phyloP scores from a whole-genome alignment of 176 grass and related monocot genomes.

The Oryza meridionalis region DNA sequence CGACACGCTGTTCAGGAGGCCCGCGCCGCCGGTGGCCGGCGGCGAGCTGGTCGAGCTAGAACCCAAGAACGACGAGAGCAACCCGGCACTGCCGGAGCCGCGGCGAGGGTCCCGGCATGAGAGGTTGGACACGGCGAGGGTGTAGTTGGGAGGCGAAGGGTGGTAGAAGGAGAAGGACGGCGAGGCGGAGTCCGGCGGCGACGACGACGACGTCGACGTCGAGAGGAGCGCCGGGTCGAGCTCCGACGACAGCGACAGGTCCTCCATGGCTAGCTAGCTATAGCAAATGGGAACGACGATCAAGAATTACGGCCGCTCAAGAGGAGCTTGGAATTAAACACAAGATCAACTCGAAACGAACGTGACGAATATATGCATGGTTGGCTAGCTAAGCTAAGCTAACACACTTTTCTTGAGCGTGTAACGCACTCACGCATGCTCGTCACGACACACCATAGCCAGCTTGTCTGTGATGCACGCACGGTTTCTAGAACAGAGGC shows the following conservation, averaged over 20 bases:
- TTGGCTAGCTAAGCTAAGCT: not conserved
- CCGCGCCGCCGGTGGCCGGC: not conserved
- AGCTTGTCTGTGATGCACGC: not conserved
- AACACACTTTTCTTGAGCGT: conserved; percentile 25
- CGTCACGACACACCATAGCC: not conserved
- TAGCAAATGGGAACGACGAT: not conserved
- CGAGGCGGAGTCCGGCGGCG: conserved; percentile 66
- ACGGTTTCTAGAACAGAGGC: conserved; percentile 11
- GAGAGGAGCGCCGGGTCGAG: conserved; percentile 67
- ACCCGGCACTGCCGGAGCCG: not conserved
- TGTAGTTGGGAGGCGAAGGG: conserved; percentile 56
- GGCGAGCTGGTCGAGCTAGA: not conserved
- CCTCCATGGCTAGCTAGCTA: conserved; percentile 55
- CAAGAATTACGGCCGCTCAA: not conserved
- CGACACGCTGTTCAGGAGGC: conserved; percentile 68
- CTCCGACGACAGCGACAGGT: conserved; percentile 65
- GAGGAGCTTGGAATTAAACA: not conserved
- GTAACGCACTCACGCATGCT: conserved; percentile 24
- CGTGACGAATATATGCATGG: not conserved
- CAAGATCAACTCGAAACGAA: not conserved
- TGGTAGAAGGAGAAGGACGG: conserved; percentile 79
- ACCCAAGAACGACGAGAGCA: conserved; percentile 33
- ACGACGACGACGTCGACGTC: conserved; percentile 60
- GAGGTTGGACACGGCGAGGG: conserved; percentile 57
- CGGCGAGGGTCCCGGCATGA: conserved; percentile 54